Evolutionary conservation across 148 eudicot species (phyloP), one percentile per base, ranked within the genome.

Genomic region (Bassia scoparia): DNA sequence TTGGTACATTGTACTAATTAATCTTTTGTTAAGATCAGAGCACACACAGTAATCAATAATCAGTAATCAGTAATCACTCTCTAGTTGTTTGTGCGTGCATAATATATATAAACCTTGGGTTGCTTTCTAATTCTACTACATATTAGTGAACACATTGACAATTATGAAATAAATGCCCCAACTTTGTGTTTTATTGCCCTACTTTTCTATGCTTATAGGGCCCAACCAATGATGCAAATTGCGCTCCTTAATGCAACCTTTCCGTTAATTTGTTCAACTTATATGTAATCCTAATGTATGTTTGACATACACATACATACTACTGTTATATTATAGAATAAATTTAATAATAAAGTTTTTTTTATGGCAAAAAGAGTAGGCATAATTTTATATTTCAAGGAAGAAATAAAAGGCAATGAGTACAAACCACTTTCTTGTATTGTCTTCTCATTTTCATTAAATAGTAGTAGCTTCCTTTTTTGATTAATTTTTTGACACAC

Each of bases 141-240:
- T 61, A 54, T 58, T 43, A 3, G 70, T 52, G 55, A 70, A 70
- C 26, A 11, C 46, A 52, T 70, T 77, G 74, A 70, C 64, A 70
- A 70, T 9, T 62, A 34, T 7, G 33, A 34, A 17, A 7, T 6
- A 11, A 26, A 44, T 18, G 41, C 15, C 48, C 50, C 48, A 13
- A 66, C 53, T 66, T 66, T 48, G 34, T 54, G 74, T 63, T 77
- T 74, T 30, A 41, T 69, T 74, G 77, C 59, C 65, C 56, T 23
- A 4, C 70, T 74, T 79, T 79, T 56, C 29, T 49, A 68, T 41
- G 63, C 74, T 50, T 43, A 60, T 38, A 14, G 74, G 78, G 50
- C 66, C 81, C 70, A 69, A 30, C 27, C 10, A 74, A 69, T 79
- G 70, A 79, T 79, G 74, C 43, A 74, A 69, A 61, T 74, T 79